Conservation (phyloP, 2,329 filamentous ascomycete species). For the Trichoderma oligosporum region DNA sequence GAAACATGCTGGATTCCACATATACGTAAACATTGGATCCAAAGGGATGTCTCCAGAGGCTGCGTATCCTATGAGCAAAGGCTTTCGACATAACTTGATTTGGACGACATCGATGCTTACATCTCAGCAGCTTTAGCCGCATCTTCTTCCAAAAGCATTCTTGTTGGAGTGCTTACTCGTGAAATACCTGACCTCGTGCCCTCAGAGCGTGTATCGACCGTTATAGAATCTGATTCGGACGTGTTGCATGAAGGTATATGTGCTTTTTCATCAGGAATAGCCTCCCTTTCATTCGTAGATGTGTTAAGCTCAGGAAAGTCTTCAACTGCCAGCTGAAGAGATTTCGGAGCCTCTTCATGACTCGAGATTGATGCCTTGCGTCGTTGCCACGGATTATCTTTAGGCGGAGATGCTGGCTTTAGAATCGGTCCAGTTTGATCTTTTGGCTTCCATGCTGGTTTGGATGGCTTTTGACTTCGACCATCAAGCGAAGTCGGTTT, state of each 20-base stretch:
- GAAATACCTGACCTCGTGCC: not conserved
- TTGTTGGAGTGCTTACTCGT: constrained; percentile 19
- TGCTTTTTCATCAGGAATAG: constrained; percentile 17
- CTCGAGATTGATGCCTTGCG: not conserved
- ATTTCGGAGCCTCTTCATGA: not conserved
- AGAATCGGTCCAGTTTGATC: constrained; percentile 21
- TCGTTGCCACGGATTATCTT: constrained; percentile 32
- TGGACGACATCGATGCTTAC: constrained; percentile 10
- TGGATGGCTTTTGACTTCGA: constrained; percentile 20
- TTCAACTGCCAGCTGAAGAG: not conserved
- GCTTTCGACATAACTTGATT: not conserved
- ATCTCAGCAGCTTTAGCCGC: constrained; percentile 29
- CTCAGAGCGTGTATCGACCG: not conserved
- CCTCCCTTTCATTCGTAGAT: not conserved
- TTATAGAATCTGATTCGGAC: not conserved
- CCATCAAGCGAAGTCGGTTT: constrained; percentile 29
- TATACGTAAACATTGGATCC: constrained; percentile 34
- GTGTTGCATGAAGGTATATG: constrained; percentile 21
- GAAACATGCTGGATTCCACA: constrained; percentile 25
- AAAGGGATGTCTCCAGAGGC: constrained; percentile 33
- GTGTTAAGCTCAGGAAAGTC: constrained; percentile 26
- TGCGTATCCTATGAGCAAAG: constrained; percentile 14
- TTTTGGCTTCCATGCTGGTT: constrained; percentile 17
- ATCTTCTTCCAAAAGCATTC: constrained; percentile 28
- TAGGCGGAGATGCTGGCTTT: constrained; percentile 34